Conservation (phyloP, 2,329 filamentous ascomycete species). For the Trichophyton schoenleinii region DNA sequence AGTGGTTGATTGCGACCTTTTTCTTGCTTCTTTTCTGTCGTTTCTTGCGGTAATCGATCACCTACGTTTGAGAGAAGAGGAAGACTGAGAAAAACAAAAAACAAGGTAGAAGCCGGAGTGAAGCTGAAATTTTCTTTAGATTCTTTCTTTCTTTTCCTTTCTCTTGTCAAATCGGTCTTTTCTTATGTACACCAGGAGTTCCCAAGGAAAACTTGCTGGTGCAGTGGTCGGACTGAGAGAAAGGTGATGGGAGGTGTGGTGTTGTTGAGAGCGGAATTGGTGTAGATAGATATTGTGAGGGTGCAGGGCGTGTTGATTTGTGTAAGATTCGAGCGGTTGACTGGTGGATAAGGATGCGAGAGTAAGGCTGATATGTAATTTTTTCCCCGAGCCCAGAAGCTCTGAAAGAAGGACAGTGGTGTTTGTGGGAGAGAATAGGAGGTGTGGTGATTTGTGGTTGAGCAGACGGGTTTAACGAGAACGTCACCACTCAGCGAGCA, state of each 20-base stretch:
- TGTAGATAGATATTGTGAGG: conserved; percentile 14
- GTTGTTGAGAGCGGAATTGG: conserved; percentile 9
- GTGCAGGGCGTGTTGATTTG: conserved; percentile 6
- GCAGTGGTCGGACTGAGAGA: conserved; percentile 36
- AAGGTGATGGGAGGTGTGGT: conserved; percentile 27
- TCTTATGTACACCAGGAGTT: conserved; percentile 74
- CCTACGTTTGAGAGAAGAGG: conserved; percentile 29
- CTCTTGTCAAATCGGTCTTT: conserved; percentile 34
- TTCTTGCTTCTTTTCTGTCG: conserved; percentile 1
- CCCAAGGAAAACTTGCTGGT: conserved; percentile 90
- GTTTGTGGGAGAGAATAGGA: conserved; percentile 6
- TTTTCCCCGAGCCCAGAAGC: conserved; percentile 19
- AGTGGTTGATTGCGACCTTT: conserved; percentile 7
- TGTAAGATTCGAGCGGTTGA: conserved; percentile 5
- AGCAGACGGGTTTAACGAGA: conserved; percentile 10
- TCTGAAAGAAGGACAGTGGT: conserved; percentile 23
- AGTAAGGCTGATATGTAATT: neutral
- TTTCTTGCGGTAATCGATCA: conserved; percentile 15
- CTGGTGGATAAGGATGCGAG: conserved; percentile 7
- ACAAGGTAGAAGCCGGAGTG: conserved; percentile 26
- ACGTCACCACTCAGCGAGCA: neutral
- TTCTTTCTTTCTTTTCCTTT: conserved; percentile 41
- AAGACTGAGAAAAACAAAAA: conserved; percentile 17
- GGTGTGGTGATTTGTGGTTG: conserved; percentile 18
- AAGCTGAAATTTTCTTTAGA: conserved; percentile 31